Evolutionary conservation across 306 rosid genomes (phyloP), one percentile per base, ranked within the genome.

Genomic region (Begonia masoniana): DNA sequence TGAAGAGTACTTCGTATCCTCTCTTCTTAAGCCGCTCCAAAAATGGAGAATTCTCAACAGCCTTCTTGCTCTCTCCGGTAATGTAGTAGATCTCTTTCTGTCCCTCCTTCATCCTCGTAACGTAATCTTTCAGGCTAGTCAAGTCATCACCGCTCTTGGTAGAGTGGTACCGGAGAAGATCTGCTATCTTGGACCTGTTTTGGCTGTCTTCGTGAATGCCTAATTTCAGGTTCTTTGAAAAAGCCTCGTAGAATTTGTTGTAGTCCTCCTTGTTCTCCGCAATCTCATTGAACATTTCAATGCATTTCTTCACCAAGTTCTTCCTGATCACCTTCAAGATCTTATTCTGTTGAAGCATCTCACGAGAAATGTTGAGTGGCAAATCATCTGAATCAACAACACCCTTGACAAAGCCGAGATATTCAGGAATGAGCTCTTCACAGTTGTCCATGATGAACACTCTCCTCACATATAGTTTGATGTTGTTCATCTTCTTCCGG

Each of bases 391-490:
- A 71, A 35, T 71, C 71, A 36, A 71, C 76, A 14, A 71, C 71
- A 35, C 76, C 71, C 24, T 65, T 65, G 13, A 60, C 53, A 52
- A 71, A 65, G 31, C 64, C 55, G 4, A 71, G 76, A 41, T 60
- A 65, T 62, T 71, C 60, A 31, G 64, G 76, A 35, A 65, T 65
- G 31, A 71, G 64, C 50, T 71, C 68, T 55, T 71, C 63, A 47
- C 71, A 71, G 10, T 71, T 65, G 61, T 55, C 76, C 71, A 56
- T 60, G 42, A 71, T 65, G 54, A 71, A 65, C 56, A 71, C 76
- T 48, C 71, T 60, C 14, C 71, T 47, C 11, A 65, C 71, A 45
- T 65, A 71, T 7, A 65, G 64, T 62, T 65, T 71, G 54, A 71
- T 60, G 57, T 71, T 65, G 57, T 57, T 60, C 64, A 24, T 0